Evolutionary conservation across 2,329 filamentous ascomycete species (phyloP), one percentile per base, ranked within the genome.

Genomic region (Acarospora socialis): DNA sequence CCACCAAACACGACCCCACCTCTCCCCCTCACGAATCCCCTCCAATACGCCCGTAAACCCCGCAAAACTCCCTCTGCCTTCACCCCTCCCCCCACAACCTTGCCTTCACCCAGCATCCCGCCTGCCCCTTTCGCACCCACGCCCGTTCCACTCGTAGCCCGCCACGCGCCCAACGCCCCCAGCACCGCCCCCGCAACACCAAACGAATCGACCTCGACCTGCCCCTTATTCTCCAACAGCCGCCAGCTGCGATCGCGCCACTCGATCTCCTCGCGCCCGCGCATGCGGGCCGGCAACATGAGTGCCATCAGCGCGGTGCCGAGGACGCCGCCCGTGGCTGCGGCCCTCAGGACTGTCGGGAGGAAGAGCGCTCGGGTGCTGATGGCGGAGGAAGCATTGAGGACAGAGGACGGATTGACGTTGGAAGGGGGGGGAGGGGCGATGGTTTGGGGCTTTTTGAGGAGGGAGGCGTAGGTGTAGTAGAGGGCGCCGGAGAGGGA

Each of bases 181-280:
- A 28, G 4, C 5, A 14, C 31, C 12, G 15, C 12, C 2, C 36
- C 36, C 17, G 9, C 30, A 19, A 25, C 7, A 7, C 38, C 30
- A 22, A 23, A 39, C 7, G n/a, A 19, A 32, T 42, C 40, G 4
- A 27, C 22, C 27, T 33, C 32, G 10, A 68, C 45, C 55, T 79
- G 72, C 0, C 67, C 63, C 23, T 52, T 48, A 40, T 68, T 77
- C 51, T 68, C 68, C 25, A 73, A 43, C 30, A 79, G 46, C 18
- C 73, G 56, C 71, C 73, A 78, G 34, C 64, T 63, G 12, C 74
- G 59, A 46, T 78, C 73, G 44, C 66, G 53, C 73, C 73, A 78
- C 50, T 78, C 72, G 19, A 78, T 68, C 23, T 65, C 57, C 41
- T 70, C 62, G 10, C 60, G 57, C 0, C 66, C 69, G 32, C 53